Evolutionary conservation across 768 basidiomycete species (phyloP), one percentile per base, ranked within the genome.

Genomic region (Steccherinum ochraceum): DNA sequence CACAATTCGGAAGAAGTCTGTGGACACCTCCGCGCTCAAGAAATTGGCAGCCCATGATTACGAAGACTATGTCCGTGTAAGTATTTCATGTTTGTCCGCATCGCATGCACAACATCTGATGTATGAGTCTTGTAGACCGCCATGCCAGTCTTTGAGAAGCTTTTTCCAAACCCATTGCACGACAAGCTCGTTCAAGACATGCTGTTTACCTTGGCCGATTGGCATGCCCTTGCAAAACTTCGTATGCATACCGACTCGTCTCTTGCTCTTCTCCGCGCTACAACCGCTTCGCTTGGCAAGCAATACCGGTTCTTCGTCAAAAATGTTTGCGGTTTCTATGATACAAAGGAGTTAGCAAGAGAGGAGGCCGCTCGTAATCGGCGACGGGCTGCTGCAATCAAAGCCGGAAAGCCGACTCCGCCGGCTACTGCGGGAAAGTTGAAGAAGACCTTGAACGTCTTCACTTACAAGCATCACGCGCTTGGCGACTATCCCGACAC

Each of bases 101-200:
- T n/a, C n/a, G n/a, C n/a, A n/a, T n/a, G n/a, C n/a, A n/a, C n/a
- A n/a, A n/a, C n/a, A n/a, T n/a, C n/a, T n/a, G n/a, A n/a, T n/a
- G n/a, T n/a, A n/a, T n/a, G n/a, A n/a, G n/a, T n/a, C 18, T 43
- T 7, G 10, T 46, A 58, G 71, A 70, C 69, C 46, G 57, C 67
- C 0, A 60, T 73, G 2, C 72, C 73, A 0, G 67, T 60, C 0
- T 72, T 74, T 24, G 69, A 75, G 4, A 71, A 66, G 2, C 61
- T 77, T 0, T 55, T 74, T 0, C 62, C 60, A 3, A 50, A 59
- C 18, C 20, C 41, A 5, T 45, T 24, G 0, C 57, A 70, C 18
- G 53, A 71, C 23, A 12, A 24, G 3, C 45, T 56, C 2, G 52
- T 46, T 30, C 21, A n/a, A 12, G 26, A 52, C 24, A 26, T 52